Conservation (phyloP, 1,139 yeast species). For the Pneumocystis jirovecii region DNA sequence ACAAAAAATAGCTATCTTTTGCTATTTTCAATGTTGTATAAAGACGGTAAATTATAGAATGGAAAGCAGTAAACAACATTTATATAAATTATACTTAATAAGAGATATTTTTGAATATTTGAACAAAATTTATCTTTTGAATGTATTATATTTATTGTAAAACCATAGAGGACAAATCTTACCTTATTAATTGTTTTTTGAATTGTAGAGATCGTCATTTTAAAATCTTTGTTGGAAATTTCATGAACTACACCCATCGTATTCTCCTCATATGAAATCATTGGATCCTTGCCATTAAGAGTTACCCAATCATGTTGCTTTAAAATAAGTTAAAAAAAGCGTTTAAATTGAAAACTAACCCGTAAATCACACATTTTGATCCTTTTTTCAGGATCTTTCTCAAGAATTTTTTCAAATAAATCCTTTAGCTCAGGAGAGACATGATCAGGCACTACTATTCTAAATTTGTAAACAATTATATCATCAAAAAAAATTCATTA, state of each 20-base stretch:
- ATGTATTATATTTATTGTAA: too few relatives aligned
- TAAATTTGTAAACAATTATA: not conserved
- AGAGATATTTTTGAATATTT: too few relatives aligned
- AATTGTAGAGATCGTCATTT: constrained; percentile 22
- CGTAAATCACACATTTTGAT: constrained; percentile 39
- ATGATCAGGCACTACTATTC: constrained; percentile 12
- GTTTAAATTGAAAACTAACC: not conserved
- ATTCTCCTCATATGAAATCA: constrained; percentile 27
- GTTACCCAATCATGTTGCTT: constrained; percentile 43
- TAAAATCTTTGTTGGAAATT: constrained; percentile 28
- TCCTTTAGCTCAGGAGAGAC: constrained; percentile 18
- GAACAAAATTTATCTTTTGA: not conserved
- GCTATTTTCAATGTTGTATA: too few relatives aligned
- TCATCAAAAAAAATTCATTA: constrained; percentile 5
- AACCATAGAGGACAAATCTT: not conserved
- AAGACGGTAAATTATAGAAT: too few relatives aligned
- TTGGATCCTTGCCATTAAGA: constrained; percentile 25
- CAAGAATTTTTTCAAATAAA: constrained; percentile 22
- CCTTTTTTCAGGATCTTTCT: constrained; percentile 44
- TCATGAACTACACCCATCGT: constrained; percentile 22
- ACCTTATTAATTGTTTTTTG: constrained; percentile 12
- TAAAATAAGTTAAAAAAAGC: constrained; percentile 8
- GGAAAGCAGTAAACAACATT: too few relatives aligned
- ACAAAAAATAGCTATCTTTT: too few relatives aligned
- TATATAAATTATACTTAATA: too few relatives aligned